A percentile compares a stretch with the other conserved stretches of the same genome.
Conservation (phyloP, 805 yeast species). For the Sungouiella thailandica region DNA sequence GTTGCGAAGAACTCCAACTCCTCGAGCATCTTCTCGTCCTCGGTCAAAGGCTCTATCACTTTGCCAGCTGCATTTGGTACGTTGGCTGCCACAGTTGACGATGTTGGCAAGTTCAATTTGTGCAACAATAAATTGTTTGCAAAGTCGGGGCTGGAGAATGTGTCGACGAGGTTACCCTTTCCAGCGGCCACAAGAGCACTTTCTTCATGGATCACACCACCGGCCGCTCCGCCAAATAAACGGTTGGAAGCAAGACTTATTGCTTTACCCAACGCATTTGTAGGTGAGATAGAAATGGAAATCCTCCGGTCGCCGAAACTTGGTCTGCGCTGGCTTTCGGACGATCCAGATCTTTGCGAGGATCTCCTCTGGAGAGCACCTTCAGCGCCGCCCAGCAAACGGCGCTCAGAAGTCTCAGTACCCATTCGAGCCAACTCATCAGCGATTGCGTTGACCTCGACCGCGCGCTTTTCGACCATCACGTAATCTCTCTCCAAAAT, state of each 20-base stretch:
- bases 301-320: constrained; percentile 59
- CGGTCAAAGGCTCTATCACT: constrained; percentile 10
- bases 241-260: constrained; percentile 83
- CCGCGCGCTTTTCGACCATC: constrained; percentile 90
- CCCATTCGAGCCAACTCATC: constrained; percentile 78
- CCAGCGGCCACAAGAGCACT: neutral
- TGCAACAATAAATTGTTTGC: constrained; percentile 33
- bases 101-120: constrained; percentile 27
- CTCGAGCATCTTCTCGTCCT: constrained; percentile 35
- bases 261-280: constrained; percentile 86
- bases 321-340: constrained; percentile 53
- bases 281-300: constrained; percentile 70
- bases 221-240: constrained; percentile 53
- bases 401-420: constrained; percentile 42
- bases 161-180: constrained; percentile 5
- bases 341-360: constrained; percentile 44
- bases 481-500: constrained; percentile 82
- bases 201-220: constrained; percentile 3
- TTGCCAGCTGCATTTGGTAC: constrained; percentile 7
- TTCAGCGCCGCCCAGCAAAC: constrained; percentile 21
- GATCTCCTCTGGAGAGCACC: constrained; percentile 21
- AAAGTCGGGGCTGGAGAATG: constrained; percentile 27
- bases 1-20: constrained; percentile 75
- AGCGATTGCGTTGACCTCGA: constrained; percentile 92
- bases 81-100: constrained; percentile 22